Evolutionary conservation across 106 monocot species (phyloP).

Genomic region (Ottelia alismoides): DNA sequence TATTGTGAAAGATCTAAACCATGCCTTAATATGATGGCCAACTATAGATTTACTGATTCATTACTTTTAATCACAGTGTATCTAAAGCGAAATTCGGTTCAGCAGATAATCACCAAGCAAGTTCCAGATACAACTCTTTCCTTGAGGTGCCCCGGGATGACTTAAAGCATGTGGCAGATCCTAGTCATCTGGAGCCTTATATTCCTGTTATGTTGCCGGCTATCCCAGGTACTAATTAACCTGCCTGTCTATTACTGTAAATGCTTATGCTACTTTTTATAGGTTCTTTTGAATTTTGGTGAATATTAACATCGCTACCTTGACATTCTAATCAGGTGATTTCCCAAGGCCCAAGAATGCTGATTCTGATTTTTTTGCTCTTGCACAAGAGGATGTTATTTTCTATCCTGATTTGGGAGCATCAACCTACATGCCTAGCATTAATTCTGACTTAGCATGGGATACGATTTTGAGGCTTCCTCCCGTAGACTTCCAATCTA

Average conservation of each 20-base stretch:
- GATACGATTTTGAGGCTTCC: constrained; percentile 30
- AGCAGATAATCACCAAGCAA: constrained; percentile 92
- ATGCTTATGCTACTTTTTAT: neutral
- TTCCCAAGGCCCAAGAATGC: neutral
- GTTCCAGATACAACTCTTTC: constrained; percentile 91
- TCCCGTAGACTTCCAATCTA: constrained; percentile 17
- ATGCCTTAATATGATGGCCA: constrained; percentile 1
- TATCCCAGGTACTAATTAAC: constrained; percentile 4
- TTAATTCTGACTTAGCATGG: constrained; percentile 38
- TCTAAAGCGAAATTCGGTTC: constrained; percentile 98
- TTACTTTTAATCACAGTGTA: constrained; percentile 85
- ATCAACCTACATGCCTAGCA: constrained; percentile 19
- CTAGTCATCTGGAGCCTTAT: neutral
- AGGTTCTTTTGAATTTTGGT: neutral
- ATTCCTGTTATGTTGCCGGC: constrained; percentile 5
- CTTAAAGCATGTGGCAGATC: constrained; percentile 7
- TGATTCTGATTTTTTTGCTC: constrained; percentile 2
- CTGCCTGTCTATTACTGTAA: neutral
- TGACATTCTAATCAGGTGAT: constrained; percentile 1
- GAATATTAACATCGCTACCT: neutral
- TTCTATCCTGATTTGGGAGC: constrained; percentile 30
- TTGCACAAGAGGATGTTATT: constrained; percentile 23
- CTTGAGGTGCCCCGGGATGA: constrained; percentile 32
- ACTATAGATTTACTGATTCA: constrained; percentile 44
- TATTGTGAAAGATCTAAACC: neutral